Conservation (phyloP, 1,284 basidiomycete genomes). For the Trichosporon sp. region DNA sequence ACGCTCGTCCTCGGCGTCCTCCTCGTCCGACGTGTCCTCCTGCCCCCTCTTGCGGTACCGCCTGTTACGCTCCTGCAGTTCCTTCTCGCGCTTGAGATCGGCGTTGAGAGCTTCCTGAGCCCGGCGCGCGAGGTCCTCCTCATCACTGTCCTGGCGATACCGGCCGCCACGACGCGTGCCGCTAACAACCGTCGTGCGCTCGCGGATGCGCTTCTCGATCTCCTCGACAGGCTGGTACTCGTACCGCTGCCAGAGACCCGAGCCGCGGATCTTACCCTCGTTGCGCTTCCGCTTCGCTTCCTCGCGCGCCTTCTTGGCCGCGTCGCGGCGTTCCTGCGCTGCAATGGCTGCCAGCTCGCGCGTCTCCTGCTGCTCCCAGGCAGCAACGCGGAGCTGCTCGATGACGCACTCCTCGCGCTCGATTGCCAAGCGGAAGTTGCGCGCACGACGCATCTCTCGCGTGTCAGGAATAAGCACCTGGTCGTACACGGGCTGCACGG, state of each 20-base stretch:
- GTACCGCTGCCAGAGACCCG: conserved; percentile 48
- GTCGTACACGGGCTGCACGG: not conserved
- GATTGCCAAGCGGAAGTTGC: conserved; percentile 2
- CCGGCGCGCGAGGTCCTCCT: conserved; percentile 31
- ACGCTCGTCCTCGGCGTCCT: conserved; percentile 23
- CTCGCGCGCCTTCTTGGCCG: conserved; percentile 28
- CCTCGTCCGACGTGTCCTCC: conserved; percentile 20
- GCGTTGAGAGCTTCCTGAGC: conserved; percentile 26
- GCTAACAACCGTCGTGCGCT: conserved; percentile 36
- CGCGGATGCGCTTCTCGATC: conserved; percentile 34
- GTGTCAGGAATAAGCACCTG: conserved; percentile 18
- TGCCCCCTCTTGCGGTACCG: conserved; percentile 20
- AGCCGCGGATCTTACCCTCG: conserved; percentile 43
- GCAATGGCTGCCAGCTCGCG: conserved; percentile 21
- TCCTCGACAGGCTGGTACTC: conserved; percentile 43
- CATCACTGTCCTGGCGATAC: conserved; percentile 32
- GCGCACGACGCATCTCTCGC: conserved; percentile 22
- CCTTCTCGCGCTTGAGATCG: conserved; percentile 24
- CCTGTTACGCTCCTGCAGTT: conserved; percentile 28
- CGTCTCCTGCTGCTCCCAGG: conserved; percentile 35
- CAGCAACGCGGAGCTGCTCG: conserved; percentile 40
- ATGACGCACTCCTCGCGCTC: conserved; percentile 33
- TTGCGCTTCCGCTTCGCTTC: conserved; percentile 42
- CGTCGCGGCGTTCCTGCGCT: conserved; percentile 35
- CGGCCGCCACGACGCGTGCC: conserved; percentile 46